Conservation (phyloP, 75 land plant species). For the Isoetes taiwanensis region DNA sequence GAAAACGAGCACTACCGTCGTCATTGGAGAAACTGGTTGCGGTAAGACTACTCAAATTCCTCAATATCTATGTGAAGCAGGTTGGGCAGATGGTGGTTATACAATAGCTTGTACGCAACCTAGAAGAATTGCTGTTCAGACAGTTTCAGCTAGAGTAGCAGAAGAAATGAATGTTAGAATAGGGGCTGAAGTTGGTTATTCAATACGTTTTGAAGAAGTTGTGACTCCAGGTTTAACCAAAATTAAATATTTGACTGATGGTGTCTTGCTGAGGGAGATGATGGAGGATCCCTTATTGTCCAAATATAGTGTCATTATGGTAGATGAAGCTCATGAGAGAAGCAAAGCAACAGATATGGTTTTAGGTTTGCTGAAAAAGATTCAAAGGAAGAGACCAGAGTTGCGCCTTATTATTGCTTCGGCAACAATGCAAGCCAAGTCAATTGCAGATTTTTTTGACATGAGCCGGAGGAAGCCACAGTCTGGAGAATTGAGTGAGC, state of each 20-base stretch:
- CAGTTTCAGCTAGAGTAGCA: conserved; percentile 88
- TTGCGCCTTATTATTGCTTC: conserved; percentile 77
- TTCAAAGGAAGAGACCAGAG: conserved; percentile 67
- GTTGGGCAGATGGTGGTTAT: conserved; percentile 93
- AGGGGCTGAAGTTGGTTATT: conserved; percentile 95
- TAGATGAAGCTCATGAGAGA: conserved; percentile 96
- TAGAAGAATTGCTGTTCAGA: conserved; percentile 77
- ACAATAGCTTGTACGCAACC: conserved; percentile 93
- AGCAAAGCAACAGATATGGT: conserved; percentile 78
- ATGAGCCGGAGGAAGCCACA: conserved; percentile 1
- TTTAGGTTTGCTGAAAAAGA: conserved; percentile 86
- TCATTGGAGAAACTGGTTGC: conserved; percentile 92
- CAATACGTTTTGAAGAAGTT: conserved; percentile 91
- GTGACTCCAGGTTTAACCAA: conserved; percentile 46
- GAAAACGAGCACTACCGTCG: conserved; percentile 58
- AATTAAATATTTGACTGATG: conserved; percentile 91
- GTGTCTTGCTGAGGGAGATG: conserved; percentile 88
- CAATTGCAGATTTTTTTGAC: conserved; percentile 57
- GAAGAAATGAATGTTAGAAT: conserved; percentile 87
- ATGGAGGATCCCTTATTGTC: conserved; percentile 95
- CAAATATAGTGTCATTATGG: conserved; percentile 92
- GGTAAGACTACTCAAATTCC: conserved; percentile 97
- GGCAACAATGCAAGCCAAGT: conserved; percentile 85
- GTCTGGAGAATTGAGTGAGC: not conserved
- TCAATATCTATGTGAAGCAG: conserved; percentile 72